phyloP scores from a whole-genome alignment of 1,284 basidiomycete species.

The Albatrellus sp. region DNA sequence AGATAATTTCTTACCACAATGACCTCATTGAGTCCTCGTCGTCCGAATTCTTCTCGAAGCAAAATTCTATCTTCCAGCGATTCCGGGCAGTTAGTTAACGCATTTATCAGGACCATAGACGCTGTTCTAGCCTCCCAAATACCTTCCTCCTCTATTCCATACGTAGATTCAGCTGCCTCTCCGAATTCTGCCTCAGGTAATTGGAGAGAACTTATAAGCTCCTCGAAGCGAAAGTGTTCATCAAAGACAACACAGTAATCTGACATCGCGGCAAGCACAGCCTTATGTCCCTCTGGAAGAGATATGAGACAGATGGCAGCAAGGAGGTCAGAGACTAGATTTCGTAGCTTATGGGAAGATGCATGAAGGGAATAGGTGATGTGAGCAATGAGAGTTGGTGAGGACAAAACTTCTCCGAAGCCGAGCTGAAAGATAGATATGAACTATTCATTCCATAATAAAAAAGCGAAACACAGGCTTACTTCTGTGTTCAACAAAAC shows the following conservation, averaged over 20 bases:
- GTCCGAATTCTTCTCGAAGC: constrained; percentile 69
- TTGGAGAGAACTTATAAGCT: constrained; percentile 49
- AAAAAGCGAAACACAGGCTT: constrained; percentile 16
- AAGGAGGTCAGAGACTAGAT: constrained; percentile 66
- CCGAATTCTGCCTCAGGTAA: constrained; percentile 17
- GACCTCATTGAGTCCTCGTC: constrained; percentile 73
- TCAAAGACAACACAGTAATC: constrained; percentile 66
- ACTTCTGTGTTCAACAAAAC: constrained; percentile 82
- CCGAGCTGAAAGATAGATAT: constrained; percentile 37
- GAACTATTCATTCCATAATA: constrained; percentile 3
- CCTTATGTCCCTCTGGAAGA: constrained; percentile 55
- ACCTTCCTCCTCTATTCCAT: constrained; percentile 43
- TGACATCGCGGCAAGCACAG: constrained; percentile 68
- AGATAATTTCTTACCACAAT: constrained; percentile 51
- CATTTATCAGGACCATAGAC: constrained; percentile 71
- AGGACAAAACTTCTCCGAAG: constrained; percentile 57
- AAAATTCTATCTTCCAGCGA: constrained; percentile 68
- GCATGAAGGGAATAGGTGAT: constrained; percentile 63
- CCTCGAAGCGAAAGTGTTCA: constrained; percentile 74
- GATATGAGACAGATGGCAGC: constrained; percentile 77
- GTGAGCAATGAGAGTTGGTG: constrained; percentile 58
- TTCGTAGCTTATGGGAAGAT: constrained; percentile 59
- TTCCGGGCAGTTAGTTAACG: constrained; percentile 68
- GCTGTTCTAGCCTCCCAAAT: constrained; percentile 77
- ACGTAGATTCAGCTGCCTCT: constrained; percentile 14